phyloP scores from a whole-genome alignment of 345 rosid genomes.

The Rubroshorea leprosula region DNA sequence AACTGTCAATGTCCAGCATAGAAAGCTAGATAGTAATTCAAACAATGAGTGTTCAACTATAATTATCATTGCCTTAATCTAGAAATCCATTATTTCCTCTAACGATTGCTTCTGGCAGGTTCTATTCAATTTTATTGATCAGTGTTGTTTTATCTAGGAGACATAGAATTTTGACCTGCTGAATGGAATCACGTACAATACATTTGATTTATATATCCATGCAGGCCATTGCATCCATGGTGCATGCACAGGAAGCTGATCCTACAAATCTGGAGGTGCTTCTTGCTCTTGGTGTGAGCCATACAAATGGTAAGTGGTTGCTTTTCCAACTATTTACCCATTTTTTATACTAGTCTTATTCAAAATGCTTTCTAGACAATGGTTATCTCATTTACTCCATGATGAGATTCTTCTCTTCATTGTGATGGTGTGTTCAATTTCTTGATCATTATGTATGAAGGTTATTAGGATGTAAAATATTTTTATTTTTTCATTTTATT shows the following conservation, averaged over 20 bases:
- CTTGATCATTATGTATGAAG: neutral
- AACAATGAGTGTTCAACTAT: too few relatives aligned
- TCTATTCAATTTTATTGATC: too few relatives aligned
- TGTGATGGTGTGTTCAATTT: neutral
- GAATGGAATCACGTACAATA: neutral
- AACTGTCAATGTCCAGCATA: too few relatives aligned
- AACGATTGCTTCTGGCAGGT: too few relatives aligned
- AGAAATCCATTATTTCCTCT: too few relatives aligned
- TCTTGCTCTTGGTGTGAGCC: constrained; percentile 98
- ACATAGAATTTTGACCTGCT: neutral
- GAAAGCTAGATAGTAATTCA: too few relatives aligned
- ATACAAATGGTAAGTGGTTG: constrained; percentile 98
- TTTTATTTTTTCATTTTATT: neutral
- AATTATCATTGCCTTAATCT: too few relatives aligned
- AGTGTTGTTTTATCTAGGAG: neutral
- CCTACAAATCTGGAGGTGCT: constrained; percentile 96
- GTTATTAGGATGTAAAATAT: neutral
- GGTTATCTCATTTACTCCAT: neutral
- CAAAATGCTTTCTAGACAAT: neutral
- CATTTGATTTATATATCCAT: constrained; percentile 18
- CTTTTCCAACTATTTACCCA: too few relatives aligned
- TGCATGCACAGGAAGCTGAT: constrained; percentile 96
- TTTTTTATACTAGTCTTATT: neutral
- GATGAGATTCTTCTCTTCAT: neutral
- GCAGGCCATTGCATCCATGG: constrained; percentile 99